These are phyloP conservation scores for Dendrocalamus latiflorus DNA, from an alignment of 202 grass and related monocot genomes.

Conservation along the genomic window DNA sequence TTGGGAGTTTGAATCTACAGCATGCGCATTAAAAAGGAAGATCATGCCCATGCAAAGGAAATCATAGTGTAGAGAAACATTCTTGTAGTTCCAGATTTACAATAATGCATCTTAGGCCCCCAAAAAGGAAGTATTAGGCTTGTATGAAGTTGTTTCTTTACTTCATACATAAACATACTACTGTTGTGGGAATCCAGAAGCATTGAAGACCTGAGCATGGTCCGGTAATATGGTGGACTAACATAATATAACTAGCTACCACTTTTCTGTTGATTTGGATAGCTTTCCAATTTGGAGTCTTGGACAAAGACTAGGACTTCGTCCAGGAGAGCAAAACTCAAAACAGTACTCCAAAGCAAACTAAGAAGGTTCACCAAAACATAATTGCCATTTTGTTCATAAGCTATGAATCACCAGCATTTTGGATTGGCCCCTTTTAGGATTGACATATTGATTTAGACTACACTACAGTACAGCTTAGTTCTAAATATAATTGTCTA, in stretches of 20 bases:
- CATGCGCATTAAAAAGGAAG: background rate
- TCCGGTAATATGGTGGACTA: background rate
- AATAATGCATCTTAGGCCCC: background rate
- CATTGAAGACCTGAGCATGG: background rate
- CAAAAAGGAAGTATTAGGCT: background rate
- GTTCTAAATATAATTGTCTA: background rate
- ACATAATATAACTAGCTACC: background rate
- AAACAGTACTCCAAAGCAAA: background rate
- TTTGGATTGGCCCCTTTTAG: background rate
- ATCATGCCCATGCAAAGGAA: background rate
- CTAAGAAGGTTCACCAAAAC: background rate
- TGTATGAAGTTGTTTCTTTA: background rate
- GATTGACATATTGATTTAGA: background rate
- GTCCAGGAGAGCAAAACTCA: background rate
- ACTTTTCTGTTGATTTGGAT: background rate
- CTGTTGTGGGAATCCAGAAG: background rate
- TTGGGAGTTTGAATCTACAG: background rate
- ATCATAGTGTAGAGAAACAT: background rate
- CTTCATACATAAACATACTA: background rate
- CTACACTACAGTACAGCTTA: background rate
- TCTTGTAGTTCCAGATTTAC: background rate
- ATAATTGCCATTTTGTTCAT: background rate
- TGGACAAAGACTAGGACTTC: background rate
- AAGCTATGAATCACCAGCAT: background rate
- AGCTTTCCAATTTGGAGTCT: background rate